These are phyloP conservation scores for Scleroderma bovista DNA, from an alignment of 768 basidiomycete species.

Conservation along the genomic window DNA sequence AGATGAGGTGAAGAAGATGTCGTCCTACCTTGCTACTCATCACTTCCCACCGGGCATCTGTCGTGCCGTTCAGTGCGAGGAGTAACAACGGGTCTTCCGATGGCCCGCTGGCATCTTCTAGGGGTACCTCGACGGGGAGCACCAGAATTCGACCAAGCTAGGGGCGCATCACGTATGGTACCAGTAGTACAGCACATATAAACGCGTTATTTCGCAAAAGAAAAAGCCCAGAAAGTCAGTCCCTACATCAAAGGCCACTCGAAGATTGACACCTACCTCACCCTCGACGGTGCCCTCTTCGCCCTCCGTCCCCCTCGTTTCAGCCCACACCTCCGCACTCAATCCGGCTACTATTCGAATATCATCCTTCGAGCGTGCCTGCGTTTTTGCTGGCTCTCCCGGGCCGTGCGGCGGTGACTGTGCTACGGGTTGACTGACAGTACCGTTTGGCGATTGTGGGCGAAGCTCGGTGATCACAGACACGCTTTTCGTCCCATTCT, in stretches of 20 bases:
- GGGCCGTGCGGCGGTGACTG: not conserved
- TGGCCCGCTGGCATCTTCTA: slow-evolving; percentile 10
- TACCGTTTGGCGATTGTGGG: not conserved
- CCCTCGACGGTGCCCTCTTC: slow-evolving; percentile 64
- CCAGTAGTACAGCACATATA: not conserved
- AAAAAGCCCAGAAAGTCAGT: too few species aligned
- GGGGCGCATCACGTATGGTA: not conserved
- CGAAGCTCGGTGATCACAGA: not conserved
- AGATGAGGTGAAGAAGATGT: not conserved
- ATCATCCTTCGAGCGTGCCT: slow-evolving; percentile 57
- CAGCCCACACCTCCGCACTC: slow-evolving; percentile 72
- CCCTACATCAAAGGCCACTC: too few species aligned
- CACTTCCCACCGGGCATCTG: slow-evolving; percentile 59
- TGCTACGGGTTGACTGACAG: not conserved
- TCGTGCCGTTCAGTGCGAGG: slow-evolving; percentile 60
- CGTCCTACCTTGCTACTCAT: slow-evolving; percentile 54
- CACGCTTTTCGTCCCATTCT: not conserved
- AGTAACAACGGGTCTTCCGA: slow-evolving; percentile 55
- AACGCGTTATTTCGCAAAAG: too few species aligned
- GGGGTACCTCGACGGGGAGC: slow-evolving; percentile 48
- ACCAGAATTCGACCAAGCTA: slow-evolving; percentile 72
- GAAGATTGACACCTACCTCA: slow-evolving; percentile 45
- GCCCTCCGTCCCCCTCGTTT: slow-evolving; percentile 45
- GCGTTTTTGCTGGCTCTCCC: not conserved
- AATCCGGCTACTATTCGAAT: slow-evolving; percentile 69